Evolutionary conservation across 768 basidiomycete genomes (phyloP).

Genomic region (Podaxis sp.): DNA sequence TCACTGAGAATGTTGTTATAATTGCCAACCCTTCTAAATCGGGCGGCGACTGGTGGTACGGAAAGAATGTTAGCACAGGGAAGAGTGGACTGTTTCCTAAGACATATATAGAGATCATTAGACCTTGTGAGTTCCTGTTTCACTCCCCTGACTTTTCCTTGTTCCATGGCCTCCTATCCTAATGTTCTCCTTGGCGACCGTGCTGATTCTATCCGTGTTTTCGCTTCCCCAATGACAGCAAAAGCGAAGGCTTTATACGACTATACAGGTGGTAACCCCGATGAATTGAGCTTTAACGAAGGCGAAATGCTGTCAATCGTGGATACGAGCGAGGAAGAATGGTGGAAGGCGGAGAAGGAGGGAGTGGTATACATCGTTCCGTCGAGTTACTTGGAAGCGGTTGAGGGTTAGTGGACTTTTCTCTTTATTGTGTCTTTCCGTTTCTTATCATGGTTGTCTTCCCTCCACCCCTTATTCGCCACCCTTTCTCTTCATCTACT

Average conservation of each 20-base stretch:
- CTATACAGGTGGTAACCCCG: constrained; percentile 63
- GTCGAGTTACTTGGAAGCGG: constrained; percentile 82
- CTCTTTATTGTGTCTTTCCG: constrained; percentile 49
- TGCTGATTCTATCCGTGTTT: neutral
- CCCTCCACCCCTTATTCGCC: neutral
- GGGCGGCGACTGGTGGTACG: constrained; percentile 92
- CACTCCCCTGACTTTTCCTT: neutral
- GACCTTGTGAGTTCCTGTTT: constrained; percentile 47
- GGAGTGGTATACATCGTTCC: constrained; percentile 90
- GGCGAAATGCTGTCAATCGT: constrained; percentile 77
- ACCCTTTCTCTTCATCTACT: constrained; percentile 7
- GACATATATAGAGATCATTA: constrained; percentile 75
- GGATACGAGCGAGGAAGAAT: constrained; percentile 79
- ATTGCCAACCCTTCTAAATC: constrained; percentile 82
- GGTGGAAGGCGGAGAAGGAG: constrained; percentile 94
- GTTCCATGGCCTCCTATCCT: neutral
- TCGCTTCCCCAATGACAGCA: constrained; percentile 28
- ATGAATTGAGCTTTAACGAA: constrained; percentile 84
- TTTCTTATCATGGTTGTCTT: constrained; percentile 26
- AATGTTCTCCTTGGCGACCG: neutral
- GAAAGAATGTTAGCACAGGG: constrained; percentile 58
- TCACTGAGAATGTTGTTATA: constrained; percentile 75
- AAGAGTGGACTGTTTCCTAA: constrained; percentile 87
- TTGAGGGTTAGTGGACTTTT: constrained; percentile 78
- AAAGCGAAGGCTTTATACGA: constrained; percentile 78